Evolutionary conservation across 441 rosid genomes (phyloP), one percentile per base, ranked within the genome.

Genomic region (Raphanus hybrid): DNA sequence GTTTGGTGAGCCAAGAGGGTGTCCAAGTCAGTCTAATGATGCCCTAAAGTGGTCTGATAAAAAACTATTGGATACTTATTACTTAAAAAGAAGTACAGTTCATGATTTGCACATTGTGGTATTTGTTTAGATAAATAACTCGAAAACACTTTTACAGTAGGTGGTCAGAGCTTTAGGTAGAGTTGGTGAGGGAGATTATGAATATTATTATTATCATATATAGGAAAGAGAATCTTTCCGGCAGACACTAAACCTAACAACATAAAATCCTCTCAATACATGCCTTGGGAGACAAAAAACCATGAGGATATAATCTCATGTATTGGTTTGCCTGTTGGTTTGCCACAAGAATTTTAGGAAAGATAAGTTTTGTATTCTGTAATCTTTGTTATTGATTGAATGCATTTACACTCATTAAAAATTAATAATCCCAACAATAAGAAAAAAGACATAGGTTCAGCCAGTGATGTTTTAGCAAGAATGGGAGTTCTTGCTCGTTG

Each of bases 51-150:
- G 1, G 14, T 27, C 39, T 27, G 9, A 12, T n/a, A 8, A 11
- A 27, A 34, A 34, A 6, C 1, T 29, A 29, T 29, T 27, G 8
- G 15, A 45, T 12, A 45, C 15, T 60, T 27, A 23, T 23, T 23
- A 23, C 26, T 23, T 23, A 23, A 29, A 29, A 39, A 60, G 29
- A 59, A 27, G 39, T 60, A 2, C 16, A 11, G 52, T 43, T 43
- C 72, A 68, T 52, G 68, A 34, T 27, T 59, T 45, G 39, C 68
- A 75, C 54, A 16, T 61, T 48, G 12, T 8, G 68, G 15, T 58
- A 27, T 10, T 11, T 43, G 11, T 43, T 65, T 74, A 11, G 3
- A 60, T 12, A 34, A n/a, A 58, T 23, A 20, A 27, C 27, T 50
- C 23, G 11, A 11, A n/a, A 67, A 65, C 50, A 58, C 60, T 4